phyloP scores from a whole-genome alignment of 2,329 filamentous ascomycete genomes.

The Apiospora hydei region DNA sequence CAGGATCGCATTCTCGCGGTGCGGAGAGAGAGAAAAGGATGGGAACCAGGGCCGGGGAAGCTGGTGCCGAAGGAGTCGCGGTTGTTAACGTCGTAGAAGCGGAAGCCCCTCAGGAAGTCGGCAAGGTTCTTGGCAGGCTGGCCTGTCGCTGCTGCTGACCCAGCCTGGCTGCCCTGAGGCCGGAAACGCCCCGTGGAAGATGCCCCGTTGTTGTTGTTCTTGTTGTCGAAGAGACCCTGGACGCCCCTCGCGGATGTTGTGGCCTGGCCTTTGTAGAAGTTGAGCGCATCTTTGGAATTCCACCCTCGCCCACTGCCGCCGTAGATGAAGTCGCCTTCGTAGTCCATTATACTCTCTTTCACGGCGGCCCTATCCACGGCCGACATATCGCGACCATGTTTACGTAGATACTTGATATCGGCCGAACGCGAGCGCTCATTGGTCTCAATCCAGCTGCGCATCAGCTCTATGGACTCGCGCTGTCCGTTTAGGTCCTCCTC shows the following conservation, averaged over 20 bases:
- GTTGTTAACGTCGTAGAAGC: conserved; percentile 7
- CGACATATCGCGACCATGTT: not conserved
- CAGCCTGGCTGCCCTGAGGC: not conserved
- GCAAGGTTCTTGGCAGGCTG: not conserved
- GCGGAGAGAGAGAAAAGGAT: not conserved
- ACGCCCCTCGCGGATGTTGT: not conserved
- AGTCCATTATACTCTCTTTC: not conserved
- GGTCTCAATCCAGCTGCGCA: not conserved
- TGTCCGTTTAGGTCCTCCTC: not conserved
- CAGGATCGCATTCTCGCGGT: not conserved
- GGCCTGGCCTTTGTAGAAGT: not conserved
- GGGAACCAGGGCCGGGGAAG: not conserved
- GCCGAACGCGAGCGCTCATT: not conserved
- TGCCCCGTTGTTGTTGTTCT: too few species aligned
- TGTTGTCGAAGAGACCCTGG: not conserved
- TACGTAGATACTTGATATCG: conserved; percentile 9
- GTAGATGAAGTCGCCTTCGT: not conserved
- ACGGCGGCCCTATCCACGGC: not conserved
- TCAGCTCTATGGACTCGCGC: not conserved
- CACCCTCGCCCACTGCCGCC: not conserved
- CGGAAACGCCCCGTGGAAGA: too few species aligned
- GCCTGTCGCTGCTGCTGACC: not conserved
- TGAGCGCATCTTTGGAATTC: not conserved
- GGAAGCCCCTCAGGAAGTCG: not conserved
- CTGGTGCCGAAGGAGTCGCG: not conserved